Percentiles rank a stretch among this genome's conserved stretches.
phyloP scores from a whole-genome alignment of 2,329 filamentous ascomycete genomes.

The Exophiala sideris region DNA sequence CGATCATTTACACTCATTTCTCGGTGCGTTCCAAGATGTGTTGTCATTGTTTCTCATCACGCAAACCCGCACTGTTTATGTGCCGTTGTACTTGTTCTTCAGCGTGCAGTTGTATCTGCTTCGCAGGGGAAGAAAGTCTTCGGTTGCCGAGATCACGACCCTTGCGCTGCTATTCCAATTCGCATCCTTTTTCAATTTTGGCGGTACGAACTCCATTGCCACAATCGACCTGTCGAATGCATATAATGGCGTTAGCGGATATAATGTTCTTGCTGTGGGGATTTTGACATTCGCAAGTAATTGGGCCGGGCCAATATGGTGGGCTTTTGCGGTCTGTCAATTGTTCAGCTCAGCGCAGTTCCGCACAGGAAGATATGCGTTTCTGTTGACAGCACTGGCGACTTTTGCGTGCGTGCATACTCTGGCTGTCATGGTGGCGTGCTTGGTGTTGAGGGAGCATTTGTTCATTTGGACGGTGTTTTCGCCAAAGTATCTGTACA shows the following conservation, averaged over 20 bases:
- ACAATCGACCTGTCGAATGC: conserved; percentile 92
- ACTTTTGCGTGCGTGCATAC: conserved; percentile 65
- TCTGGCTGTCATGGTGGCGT: conserved; percentile 80
- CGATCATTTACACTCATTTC: conserved; percentile 20
- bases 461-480: conserved; percentile 99
- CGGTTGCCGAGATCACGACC: conserved; percentile 59
- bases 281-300: conserved; percentile 82
- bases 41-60: conserved; percentile 78
- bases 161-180: conserved; percentile 75
- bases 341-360: conserved; percentile 14
- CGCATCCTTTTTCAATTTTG: conserved; percentile 82
- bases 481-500: conserved; percentile 92
- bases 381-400: conserved; percentile 55
- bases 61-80: conserved; percentile 79
- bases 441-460: conserved; percentile 78
- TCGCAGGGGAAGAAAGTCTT: conserved; percentile 44
- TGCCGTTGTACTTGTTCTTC: conserved; percentile 78
- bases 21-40: conserved; percentile 58
- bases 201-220: conserved; percentile 90
- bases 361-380: conserved; percentile 35
- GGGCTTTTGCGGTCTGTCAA: conserved; percentile 60
- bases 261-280: conserved; percentile 77
- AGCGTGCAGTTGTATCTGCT: conserved; percentile 56
- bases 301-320: conserved; percentile 89
- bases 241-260: conserved; percentile 84